These are phyloP conservation scores for Anthracocystis walkeri DNA, from an alignment of 1,284 basidiomycete genomes.

Conservation along the genomic window DNA sequence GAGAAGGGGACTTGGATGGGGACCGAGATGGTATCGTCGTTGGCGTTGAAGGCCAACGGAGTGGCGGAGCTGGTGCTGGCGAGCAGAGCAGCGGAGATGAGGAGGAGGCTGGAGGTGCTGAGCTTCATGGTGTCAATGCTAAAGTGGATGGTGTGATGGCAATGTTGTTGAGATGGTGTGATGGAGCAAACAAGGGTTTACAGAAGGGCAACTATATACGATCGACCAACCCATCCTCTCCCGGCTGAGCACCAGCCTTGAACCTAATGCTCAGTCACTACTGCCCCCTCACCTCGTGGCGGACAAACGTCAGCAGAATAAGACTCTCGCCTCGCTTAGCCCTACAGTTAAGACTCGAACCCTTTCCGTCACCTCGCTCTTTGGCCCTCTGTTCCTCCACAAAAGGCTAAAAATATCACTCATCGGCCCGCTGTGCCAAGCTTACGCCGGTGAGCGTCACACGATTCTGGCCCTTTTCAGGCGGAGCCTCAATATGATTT, in stretches of 20 bases:
- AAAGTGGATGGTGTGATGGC: background rate
- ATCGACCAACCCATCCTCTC: background rate
- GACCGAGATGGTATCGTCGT: conserved; percentile 37
- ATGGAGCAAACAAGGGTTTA: background rate
- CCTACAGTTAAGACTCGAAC: background rate
- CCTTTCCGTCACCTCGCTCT: background rate
- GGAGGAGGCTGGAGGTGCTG: conserved; percentile 19
- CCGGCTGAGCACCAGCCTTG: background rate
- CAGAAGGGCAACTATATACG: conserved; percentile 1
- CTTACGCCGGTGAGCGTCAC: background rate
- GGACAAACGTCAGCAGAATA: too few relatives aligned
- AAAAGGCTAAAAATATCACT: conserved; percentile 4
- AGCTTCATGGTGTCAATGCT: conserved; percentile 23
- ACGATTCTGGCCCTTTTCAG: background rate
- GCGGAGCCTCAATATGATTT: background rate
- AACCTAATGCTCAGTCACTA: too few relatives aligned
- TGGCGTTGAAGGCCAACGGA: conserved; percentile 39
- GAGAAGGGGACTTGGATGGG: conserved; percentile 54
- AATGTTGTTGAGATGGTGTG: background rate
- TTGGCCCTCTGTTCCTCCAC: background rate
- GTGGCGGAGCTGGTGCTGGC: conserved; percentile 16
- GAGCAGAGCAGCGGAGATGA: conserved; percentile 31
- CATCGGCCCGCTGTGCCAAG: background rate
- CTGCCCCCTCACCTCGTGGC: too few relatives aligned
- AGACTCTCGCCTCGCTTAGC: background rate